Conservation (phyloP, 2,329 filamentous ascomycete species). For the Verticillium dahliae region DNA sequence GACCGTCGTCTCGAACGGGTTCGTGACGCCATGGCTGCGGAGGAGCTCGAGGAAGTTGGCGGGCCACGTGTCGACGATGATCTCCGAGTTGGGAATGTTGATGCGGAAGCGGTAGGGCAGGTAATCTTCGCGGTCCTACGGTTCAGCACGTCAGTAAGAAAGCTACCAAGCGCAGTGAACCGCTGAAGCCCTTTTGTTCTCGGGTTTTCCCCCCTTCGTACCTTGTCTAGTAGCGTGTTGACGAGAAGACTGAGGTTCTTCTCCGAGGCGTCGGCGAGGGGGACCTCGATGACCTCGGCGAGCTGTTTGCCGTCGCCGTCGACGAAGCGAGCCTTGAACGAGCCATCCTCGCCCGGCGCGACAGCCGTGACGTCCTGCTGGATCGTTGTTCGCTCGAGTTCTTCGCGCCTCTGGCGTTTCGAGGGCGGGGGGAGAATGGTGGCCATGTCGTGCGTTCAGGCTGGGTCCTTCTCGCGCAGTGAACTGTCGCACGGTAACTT, state of each 20-base stretch:
- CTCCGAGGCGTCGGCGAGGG: slow-evolving; percentile 76
- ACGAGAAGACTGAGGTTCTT: slow-evolving; percentile 84
- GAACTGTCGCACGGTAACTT: background rate
- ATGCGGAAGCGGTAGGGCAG: slow-evolving; percentile 57
- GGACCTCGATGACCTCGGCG: slow-evolving; percentile 65
- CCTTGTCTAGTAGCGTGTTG: slow-evolving; percentile 76
- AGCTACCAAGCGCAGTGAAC: too few relatives aligned
- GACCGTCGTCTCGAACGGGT: slow-evolving; percentile 49
- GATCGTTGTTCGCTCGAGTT: slow-evolving; percentile 60
- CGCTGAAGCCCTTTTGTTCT: slow-evolving; percentile 1
- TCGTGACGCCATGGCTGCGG: slow-evolving; percentile 49
- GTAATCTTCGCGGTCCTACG: slow-evolving; percentile 43
- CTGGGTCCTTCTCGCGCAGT: background rate
- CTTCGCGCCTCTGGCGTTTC: slow-evolving; percentile 77
- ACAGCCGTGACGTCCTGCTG: slow-evolving; percentile 71
- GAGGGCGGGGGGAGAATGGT: slow-evolving; percentile 78
- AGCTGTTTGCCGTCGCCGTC: slow-evolving; percentile 71
- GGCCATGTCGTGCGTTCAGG: slow-evolving; percentile 51
- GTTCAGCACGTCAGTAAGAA: background rate
- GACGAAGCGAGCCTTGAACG: slow-evolving; percentile 79
- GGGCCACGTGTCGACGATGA: slow-evolving; percentile 50
- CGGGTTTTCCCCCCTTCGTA: slow-evolving; percentile 25
- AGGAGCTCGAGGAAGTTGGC: slow-evolving; percentile 47
- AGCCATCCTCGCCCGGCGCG: slow-evolving; percentile 63
- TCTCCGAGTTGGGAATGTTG: slow-evolving; percentile 46